Percentiles rank a stretch among this genome's conserved stretches.
Conservation (phyloP, 2,329 filamentous ascomycete species). For the Atkinsonella hypoxylon region DNA sequence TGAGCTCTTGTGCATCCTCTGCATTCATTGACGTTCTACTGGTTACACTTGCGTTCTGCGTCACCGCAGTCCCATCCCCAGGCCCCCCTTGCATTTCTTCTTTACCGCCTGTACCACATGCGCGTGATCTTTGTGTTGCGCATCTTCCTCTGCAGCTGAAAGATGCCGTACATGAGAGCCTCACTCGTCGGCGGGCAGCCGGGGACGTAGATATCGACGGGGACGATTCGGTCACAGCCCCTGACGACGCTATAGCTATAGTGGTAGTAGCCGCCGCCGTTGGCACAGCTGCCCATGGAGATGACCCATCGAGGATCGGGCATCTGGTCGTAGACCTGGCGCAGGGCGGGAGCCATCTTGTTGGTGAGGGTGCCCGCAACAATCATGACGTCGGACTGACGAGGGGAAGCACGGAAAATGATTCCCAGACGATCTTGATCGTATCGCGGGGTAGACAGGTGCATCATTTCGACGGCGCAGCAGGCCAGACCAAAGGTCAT, state of each 20-base stretch:
- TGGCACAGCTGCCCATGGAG: constrained; percentile 76
- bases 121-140: constrained; percentile 42
- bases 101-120: constrained; percentile 48
- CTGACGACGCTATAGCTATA: constrained; percentile 71
- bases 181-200: constrained; percentile 55
- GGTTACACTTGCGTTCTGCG: neutral
- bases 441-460: constrained; percentile 76
- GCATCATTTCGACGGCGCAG: constrained; percentile 91
- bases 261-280: constrained; percentile 78
- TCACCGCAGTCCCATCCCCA: neutral
- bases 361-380: constrained; percentile 87
- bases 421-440: constrained; percentile 82
- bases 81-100: neutral
- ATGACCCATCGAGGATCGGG: constrained; percentile 79
- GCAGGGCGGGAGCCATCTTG: constrained; percentile 87
- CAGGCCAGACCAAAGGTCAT: constrained; percentile 83
- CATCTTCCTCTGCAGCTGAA: constrained; percentile 70
- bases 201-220: constrained; percentile 70
- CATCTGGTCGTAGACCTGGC: constrained; percentile 94
- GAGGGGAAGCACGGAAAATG: constrained; percentile 79
- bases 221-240: constrained; percentile 65
- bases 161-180: constrained; percentile 57
- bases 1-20: neutral
- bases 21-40: neutral
- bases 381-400: constrained; percentile 88